A percentile compares a stretch with the other conserved stretches of the same genome.
Evolutionary conservation across 345 rosid genomes (phyloP).

Genomic region (Boechera retrofracta): DNA sequence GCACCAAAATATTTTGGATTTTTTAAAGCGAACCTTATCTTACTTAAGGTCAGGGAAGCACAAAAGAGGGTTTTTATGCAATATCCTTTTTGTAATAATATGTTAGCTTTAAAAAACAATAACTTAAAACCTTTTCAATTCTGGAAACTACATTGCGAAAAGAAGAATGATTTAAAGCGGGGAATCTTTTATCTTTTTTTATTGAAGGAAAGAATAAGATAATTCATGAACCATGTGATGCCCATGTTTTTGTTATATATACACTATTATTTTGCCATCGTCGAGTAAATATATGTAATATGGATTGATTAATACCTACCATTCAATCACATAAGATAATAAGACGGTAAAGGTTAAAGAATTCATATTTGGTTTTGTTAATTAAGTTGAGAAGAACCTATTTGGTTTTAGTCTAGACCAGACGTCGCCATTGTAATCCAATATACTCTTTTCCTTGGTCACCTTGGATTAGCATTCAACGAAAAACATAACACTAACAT

Average conservation of each 20-base stretch:
- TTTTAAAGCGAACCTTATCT: neutral
- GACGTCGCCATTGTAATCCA: too few species aligned
- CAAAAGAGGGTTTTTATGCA: neutral
- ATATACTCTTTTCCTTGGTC: neutral
- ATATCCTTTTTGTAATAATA: neutral
- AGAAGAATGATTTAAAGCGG: slow-evolving; percentile 11
- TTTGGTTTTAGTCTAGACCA: too few species aligned
- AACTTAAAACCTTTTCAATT: neutral
- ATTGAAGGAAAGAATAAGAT: neutral
- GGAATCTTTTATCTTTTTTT: neutral
- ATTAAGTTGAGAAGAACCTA: too few species aligned
- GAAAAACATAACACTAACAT: neutral
- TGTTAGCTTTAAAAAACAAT: neutral
- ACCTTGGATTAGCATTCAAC: neutral
- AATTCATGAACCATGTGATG: slow-evolving; percentile 42
- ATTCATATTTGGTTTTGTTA: too few species aligned
- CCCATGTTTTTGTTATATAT: slow-evolving; percentile 28
- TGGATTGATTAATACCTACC: neutral
- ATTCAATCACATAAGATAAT: neutral
- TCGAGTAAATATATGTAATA: neutral
- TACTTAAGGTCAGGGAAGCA: slow-evolving; percentile 31
- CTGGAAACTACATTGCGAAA: neutral
- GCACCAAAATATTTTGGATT: slow-evolving; percentile 5
- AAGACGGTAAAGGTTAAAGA: neutral
- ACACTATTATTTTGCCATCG: neutral